phyloP scores from a whole-genome alignment of 106 monocot genomes.

The Dendrobium huoshanense region DNA sequence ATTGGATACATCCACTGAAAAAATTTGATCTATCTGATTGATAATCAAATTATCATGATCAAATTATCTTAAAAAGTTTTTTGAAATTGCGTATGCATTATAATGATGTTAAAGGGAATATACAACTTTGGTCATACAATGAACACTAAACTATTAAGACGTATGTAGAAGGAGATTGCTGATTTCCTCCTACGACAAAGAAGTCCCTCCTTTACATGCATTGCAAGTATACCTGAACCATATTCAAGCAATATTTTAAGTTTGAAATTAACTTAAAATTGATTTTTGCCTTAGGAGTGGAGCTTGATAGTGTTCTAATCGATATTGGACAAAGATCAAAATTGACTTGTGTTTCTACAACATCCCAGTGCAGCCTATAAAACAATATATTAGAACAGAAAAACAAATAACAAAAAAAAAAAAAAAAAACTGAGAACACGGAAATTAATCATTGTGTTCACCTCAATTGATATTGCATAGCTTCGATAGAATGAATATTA shows the following conservation, averaged over 20 bases:
- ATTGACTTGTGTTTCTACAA: too few relatives aligned
- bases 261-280: too few relatives aligned
- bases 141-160: too few relatives aligned
- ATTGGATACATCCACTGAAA: background rate
- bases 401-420: background rate
- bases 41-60: background rate
- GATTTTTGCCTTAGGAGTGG: too few relatives aligned
- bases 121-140: background rate
- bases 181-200: background rate
- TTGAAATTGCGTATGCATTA: background rate
- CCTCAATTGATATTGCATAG: background rate
- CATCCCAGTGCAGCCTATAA: too few relatives aligned
- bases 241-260: too few relatives aligned
- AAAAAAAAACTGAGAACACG: background rate
- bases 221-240: too few relatives aligned
- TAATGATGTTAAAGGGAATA: background rate
- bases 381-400: background rate
- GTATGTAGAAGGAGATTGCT: background rate
- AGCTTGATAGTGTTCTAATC: too few relatives aligned
- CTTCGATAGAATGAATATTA: background rate
- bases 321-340: too few relatives aligned
- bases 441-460: background rate
- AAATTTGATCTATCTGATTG: background rate
- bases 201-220: background rate
- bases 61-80: too few relatives aligned